Evolutionary conservation across 2,329 filamentous ascomycete genomes (phyloP), one percentile per base, ranked within the genome.

Genomic region (Colletotrichum sp.): DNA sequence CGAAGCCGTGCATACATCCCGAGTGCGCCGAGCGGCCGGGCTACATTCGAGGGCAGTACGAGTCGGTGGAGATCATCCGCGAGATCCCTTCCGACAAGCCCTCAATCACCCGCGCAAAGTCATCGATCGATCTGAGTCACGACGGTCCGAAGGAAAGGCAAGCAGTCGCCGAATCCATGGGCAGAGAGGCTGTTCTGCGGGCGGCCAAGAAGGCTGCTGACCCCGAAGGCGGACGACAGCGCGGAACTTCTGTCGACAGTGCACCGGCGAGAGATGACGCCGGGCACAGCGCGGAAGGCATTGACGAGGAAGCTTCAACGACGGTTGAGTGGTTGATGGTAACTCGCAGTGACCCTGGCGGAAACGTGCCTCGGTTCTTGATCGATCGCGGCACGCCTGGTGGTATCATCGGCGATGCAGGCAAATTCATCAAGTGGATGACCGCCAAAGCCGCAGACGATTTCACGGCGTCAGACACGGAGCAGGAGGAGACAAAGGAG

Each of bases 291-390:
- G 34, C 34, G 5, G 74, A 77, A 5, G 78, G 70, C 6, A 72
- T 73, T 4, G 77, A 74, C 2, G 81, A 84, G 12, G 81, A 85
- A 6, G 82, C 79, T 2, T 82, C 86, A n/a, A 87, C 84, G 32
- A 84, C 87, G 30, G 83, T 98, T 3, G 96, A 98, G 83, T 98
- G 96, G 96, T 91, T 97, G 76, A 98, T 98, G 96, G 92, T 98
- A 22, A 98, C 95, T 2, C 90, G 96, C 65, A 96, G 94, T 82
- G 95, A 98, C 80, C 95, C 96, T 5, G 96, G 96, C 13, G 96
- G 96, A 68, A 96, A 92, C 75, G 96, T 98, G 22, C 96, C 96
- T 2, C 91, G 95, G 16, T 98, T 97, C 85, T 93, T 98, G 90
- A 95, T 98, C n/a, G 96, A 98, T 81, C 93, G 95, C 82, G 95